Conservation (phyloP, 1,284 basidiomycete genomes). For the Macrocystidia cucumis region DNA sequence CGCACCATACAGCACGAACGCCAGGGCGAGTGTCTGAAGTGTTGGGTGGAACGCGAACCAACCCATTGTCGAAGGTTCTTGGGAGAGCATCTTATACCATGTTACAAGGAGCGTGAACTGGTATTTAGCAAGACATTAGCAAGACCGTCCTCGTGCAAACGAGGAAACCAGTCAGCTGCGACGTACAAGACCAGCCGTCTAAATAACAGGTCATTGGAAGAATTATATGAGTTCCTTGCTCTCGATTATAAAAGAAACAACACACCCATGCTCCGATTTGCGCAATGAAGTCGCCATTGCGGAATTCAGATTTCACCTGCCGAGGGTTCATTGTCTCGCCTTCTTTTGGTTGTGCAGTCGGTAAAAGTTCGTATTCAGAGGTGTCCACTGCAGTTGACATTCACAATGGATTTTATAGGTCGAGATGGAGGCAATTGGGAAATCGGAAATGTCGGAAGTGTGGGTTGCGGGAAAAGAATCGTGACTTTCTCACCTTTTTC, state of each 20-base stretch:
- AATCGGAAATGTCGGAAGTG: conserved; percentile 4
- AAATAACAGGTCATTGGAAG: background rate
- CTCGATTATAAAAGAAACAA: too few species aligned
- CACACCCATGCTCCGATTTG: conserved; percentile 31
- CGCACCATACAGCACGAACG: conserved; percentile 52
- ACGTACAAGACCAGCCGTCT: conserved; percentile 19
- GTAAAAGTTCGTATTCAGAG: conserved; percentile 21
- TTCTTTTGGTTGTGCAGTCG: conserved; percentile 18
- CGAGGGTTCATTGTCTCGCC: conserved; percentile 29
- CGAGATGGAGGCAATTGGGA: conserved; percentile 6
- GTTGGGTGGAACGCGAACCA: conserved; percentile 64
- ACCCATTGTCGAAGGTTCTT: conserved; percentile 36
- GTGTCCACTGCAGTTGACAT: too few species aligned
- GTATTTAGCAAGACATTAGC: background rate
- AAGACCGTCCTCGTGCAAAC: too few species aligned
- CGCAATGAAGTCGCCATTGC: conserved; percentile 31
- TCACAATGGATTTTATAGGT: too few species aligned
- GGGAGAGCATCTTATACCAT: conserved; percentile 17
- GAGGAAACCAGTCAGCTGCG: too few species aligned
- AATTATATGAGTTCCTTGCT: too few species aligned
- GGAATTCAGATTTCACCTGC: conserved; percentile 27
- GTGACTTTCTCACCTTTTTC: too few species aligned
- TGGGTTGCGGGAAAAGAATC: background rate
- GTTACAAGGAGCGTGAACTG: background rate
- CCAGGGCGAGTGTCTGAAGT: conserved; percentile 48